A percentile compares a stretch with the other conserved stretches of the same genome.
phyloP scores from a whole-genome alignment of 352 stramenopile genomes.

The Phytopythium sindhum region DNA sequence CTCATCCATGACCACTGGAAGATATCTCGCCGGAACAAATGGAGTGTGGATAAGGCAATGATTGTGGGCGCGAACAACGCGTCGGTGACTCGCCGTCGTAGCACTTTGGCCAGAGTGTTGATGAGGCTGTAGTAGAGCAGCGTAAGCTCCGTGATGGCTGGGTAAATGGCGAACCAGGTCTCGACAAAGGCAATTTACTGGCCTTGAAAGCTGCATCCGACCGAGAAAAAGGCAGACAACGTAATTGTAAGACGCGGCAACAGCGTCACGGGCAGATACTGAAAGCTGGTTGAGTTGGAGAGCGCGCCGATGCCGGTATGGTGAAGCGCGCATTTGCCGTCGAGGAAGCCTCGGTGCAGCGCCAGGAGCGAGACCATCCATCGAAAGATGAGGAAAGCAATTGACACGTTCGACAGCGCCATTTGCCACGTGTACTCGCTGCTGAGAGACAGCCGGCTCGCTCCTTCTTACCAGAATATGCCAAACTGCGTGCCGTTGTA shows the following conservation, averaged over 20 bases:
- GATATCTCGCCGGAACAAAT: neutral
- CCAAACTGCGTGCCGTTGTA: slow-evolving; percentile 23
- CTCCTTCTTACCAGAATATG: slow-evolving; percentile 24
- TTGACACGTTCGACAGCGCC: neutral
- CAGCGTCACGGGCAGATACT: slow-evolving; percentile 1
- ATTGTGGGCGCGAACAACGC: slow-evolving; percentile 6
- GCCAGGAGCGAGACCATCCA: slow-evolving; percentile 3
- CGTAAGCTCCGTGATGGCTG: slow-evolving; percentile 8
- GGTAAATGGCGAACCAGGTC: slow-evolving; percentile 15
- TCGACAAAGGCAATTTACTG: slow-evolving; percentile 5
- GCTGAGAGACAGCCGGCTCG: slow-evolving; percentile 4
- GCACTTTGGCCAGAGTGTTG: slow-evolving; percentile 9
- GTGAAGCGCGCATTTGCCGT: neutral
- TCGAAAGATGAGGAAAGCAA: neutral
- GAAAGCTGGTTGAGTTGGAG: slow-evolving; percentile 11
- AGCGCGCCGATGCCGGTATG: slow-evolving; percentile 9
- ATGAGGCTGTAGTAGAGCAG: slow-evolving; percentile 10
- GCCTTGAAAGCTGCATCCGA: slow-evolving; percentile 10
- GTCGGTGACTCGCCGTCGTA: slow-evolving; percentile 7
- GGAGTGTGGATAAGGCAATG: neutral
- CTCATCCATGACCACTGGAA: neutral
- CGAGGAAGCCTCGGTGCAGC: neutral
- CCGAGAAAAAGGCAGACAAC: slow-evolving; percentile 8
- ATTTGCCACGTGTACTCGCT: slow-evolving; percentile 6
- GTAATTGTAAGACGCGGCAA: slow-evolving; percentile 5